A percentile compares a stretch with the other conserved stretches of the same genome.
Conservation (phyloP, 129 eudicot species). For the Saussurea involucrata region DNA sequence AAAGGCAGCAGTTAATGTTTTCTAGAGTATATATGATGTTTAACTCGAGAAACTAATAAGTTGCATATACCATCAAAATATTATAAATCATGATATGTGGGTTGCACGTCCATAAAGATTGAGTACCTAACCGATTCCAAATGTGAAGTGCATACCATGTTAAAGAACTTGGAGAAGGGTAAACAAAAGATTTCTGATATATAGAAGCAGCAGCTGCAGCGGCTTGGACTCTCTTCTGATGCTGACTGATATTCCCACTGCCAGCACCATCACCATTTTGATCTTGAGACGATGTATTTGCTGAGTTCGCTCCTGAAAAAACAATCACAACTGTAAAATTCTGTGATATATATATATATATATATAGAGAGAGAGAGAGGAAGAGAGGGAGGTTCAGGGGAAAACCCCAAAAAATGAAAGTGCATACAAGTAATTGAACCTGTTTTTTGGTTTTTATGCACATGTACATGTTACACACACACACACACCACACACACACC, state of each 20-base stretch:
- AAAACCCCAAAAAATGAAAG: too few relatives aligned
- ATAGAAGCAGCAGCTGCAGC: conserved; percentile 93
- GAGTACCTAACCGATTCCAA: background rate
- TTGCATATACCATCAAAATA: too few relatives aligned
- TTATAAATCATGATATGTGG: conserved; percentile 1
- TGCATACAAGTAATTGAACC: too few relatives aligned
- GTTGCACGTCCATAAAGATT: background rate
- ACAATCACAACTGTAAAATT: background rate
- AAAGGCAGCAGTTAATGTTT: background rate
- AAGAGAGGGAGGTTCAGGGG: too few relatives aligned
- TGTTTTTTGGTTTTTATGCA: too few relatives aligned
- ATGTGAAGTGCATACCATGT: conserved; percentile 47
- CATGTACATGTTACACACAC: too few relatives aligned
- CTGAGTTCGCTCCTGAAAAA: conserved; percentile 48
- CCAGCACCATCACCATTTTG: conserved; percentile 43
- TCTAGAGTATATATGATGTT: background rate
- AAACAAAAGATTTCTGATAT: conserved; percentile 84
- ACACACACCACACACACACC: too few relatives aligned
- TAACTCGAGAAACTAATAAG: background rate
- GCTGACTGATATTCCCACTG: conserved; percentile 44
- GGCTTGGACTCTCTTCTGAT: conserved; percentile 79
- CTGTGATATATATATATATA: background rate
- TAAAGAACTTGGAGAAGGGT: conserved; percentile 67
- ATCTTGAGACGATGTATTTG: conserved; percentile 53
- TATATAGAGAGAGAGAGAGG: too few relatives aligned